A percentile compares a stretch with the other conserved stretches of the same genome.
Conservation (phyloP, 2,329 filamentous ascomycete genomes). For the Metarhizium robertsii region DNA sequence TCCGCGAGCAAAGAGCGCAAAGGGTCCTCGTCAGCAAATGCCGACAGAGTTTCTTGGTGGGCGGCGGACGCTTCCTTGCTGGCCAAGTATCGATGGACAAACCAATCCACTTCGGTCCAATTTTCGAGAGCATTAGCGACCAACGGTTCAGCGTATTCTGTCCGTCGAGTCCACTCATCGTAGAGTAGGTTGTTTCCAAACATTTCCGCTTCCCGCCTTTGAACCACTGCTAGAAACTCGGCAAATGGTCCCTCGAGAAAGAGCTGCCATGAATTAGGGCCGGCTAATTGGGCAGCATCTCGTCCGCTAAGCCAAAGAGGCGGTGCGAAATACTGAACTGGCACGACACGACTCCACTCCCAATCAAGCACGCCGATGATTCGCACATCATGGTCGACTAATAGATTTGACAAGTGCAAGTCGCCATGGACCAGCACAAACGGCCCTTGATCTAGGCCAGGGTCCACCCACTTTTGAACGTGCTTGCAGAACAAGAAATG, state of each 20-base stretch:
- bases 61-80: not conserved
- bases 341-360: not conserved
- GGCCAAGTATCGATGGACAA: not conserved
- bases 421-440: not conserved
- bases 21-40: not conserved
- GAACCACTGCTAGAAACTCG: not conserved
- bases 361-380: not conserved
- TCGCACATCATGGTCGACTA: not conserved
- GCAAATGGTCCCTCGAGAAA: not conserved
- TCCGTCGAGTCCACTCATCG: not conserved
- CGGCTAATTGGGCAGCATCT: not conserved
- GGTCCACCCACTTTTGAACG: not conserved
- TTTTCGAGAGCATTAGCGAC: slow-evolving; percentile 1
- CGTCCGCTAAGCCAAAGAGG: not conserved
- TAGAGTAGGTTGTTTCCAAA: not conserved
- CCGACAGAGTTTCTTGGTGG: not conserved
- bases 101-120: slow-evolving; percentile 1
- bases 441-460: not conserved
- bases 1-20: not conserved
- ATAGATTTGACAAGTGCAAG: not conserved
- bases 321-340: not conserved
- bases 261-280: not conserved
- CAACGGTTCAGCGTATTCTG: not conserved
- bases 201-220: not conserved
- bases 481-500: not conserved